Percentiles rank a stretch among this genome's conserved stretches.
phyloP scores from a whole-genome alignment of 352 stramenopile genomes.

The Phytopythium vexans region DNA sequence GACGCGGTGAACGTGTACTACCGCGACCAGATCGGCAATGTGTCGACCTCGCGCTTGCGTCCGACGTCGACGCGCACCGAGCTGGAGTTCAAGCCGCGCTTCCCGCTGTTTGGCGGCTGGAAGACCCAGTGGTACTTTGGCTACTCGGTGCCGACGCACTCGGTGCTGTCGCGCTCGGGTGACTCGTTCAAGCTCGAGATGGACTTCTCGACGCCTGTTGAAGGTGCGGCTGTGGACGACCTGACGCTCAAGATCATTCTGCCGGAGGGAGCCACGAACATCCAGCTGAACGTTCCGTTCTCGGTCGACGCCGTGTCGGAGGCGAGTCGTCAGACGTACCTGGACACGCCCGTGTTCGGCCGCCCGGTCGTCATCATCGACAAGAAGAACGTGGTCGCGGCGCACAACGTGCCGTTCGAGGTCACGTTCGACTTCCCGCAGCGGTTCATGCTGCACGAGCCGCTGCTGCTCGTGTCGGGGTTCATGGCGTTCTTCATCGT shows the following conservation, averaged over 20 bases:
- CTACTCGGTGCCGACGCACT: constrained; percentile 83
- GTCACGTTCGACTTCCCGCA: constrained; percentile 85
- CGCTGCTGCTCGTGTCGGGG: constrained; percentile 75
- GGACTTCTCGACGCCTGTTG: constrained; percentile 82
- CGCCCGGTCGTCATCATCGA: constrained; percentile 77
- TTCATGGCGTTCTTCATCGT: constrained; percentile 85
- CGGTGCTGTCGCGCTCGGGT: constrained; percentile 61
- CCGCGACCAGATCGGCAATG: constrained; percentile 89
- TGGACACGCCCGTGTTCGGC: constrained; percentile 79
- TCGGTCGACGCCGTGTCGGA: constrained; percentile 48
- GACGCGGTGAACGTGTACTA: constrained; percentile 89
- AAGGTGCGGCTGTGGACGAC: constrained; percentile 78
- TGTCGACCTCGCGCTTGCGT: constrained; percentile 80
- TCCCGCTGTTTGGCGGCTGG: constrained; percentile 88
- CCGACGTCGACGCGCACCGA: constrained; percentile 49
- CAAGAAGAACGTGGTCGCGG: constrained; percentile 82
- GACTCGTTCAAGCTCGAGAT: constrained; percentile 81
- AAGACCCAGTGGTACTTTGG: constrained; percentile 89
- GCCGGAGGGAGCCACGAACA: constrained; percentile 76
- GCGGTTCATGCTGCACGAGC: constrained; percentile 85
- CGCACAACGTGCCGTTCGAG: constrained; percentile 83
- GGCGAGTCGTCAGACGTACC: constrained; percentile 77
- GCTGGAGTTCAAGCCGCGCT: constrained; percentile 80
- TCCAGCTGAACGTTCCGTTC: constrained; percentile 77
- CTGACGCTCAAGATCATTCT: constrained; percentile 87